Evolutionary conservation across 352 stramenopile genomes (phyloP), one percentile per base, ranked within the genome.

Genomic region (Phytophthora foliorum): DNA sequence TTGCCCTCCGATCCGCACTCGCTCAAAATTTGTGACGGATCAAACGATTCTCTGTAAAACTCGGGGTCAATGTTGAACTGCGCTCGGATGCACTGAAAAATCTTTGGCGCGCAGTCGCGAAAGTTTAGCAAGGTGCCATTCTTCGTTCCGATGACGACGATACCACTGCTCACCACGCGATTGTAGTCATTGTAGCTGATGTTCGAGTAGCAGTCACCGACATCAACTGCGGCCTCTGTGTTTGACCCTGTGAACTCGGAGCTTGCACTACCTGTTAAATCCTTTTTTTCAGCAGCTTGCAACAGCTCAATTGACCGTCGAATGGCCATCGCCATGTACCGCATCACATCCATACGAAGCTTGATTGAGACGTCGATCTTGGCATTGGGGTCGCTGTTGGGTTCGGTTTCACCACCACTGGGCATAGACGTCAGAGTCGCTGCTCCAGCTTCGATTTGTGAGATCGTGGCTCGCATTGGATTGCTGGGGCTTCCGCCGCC

Each of bases 321-420:
- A 49, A 96, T 94, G 4, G 86, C 88, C 73, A 91, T 84, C 13
- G 84, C 93, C 72, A 89, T 96, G 67, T 96, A 96, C 67, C 87
- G 87, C 88, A 96, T 94, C 58, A 96, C 78, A 64, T 90, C 84
- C 77, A 89, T 91, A 24, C 88, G 85, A 32, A 96, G 72, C 36
- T 93, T 88, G 63, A 90, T 93, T 4, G 86, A 90, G 27, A 95
- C 76, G 42, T 95, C 88, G 21, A 91, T 76, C 41, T 80, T 78
- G 19, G 88, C 77, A 0, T 45, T 55, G 14, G 68, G 46, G 13
- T 75, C 36, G 13, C 56, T 56, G 39, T 50, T 34, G 16, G 19
- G 44, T 6, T 32, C 22, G 39, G 25, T 16, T 17, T 44, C 46
- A 6, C 16, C 29, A 14, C 60, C 57, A 17, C 69, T 59, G 22